Conservation (phyloP, 1,284 basidiomycete species). For the Xerocomus minutiporus region DNA sequence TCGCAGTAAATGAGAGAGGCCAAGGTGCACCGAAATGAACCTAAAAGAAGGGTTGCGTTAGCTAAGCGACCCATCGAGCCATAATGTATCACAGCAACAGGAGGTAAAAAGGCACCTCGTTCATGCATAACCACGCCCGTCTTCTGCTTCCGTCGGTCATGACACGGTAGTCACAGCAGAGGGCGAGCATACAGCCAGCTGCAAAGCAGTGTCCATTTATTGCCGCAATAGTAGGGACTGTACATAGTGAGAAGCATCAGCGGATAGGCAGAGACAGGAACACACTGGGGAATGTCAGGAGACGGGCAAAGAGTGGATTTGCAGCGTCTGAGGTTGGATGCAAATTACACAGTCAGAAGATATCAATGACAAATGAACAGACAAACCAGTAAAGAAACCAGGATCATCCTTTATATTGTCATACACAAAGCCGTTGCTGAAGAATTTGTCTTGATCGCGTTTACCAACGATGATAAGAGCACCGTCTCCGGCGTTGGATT, state of each 20-base stretch:
- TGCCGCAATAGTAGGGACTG: slow-evolving; percentile 81
- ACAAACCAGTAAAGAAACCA: slow-evolving; percentile 72
- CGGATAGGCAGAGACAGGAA: neutral
- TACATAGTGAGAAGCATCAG: slow-evolving; percentile 3
- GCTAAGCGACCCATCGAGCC: neutral
- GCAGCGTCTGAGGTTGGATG: slow-evolving; percentile 41
- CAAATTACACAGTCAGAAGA: neutral
- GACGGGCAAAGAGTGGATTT: slow-evolving; percentile 49
- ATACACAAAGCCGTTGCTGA: slow-evolving; percentile 64
- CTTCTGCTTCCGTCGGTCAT: slow-evolving; percentile 79
- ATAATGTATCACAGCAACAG: neutral
- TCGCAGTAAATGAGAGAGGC: slow-evolving; percentile 67
- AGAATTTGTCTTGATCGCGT: slow-evolving; percentile 78
- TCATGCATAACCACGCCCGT: slow-evolving; percentile 87
- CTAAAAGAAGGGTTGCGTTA: slow-evolving; percentile 36
- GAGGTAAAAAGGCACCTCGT: slow-evolving; percentile 56
- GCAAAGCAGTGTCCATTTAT: slow-evolving; percentile 93
- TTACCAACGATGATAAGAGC: slow-evolving; percentile 76
- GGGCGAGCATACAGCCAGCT: slow-evolving; percentile 74
- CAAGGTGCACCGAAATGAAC: slow-evolving; percentile 79
- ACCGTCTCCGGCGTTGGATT: slow-evolving; percentile 41
- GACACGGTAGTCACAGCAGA: slow-evolving; percentile 86
- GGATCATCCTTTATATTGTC: slow-evolving; percentile 58
- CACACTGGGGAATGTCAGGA: slow-evolving; percentile 70
- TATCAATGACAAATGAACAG: neutral